Evolutionary conservation across 768 basidiomycete species (phyloP).

Genomic region (Boletus rubropictus): DNA sequence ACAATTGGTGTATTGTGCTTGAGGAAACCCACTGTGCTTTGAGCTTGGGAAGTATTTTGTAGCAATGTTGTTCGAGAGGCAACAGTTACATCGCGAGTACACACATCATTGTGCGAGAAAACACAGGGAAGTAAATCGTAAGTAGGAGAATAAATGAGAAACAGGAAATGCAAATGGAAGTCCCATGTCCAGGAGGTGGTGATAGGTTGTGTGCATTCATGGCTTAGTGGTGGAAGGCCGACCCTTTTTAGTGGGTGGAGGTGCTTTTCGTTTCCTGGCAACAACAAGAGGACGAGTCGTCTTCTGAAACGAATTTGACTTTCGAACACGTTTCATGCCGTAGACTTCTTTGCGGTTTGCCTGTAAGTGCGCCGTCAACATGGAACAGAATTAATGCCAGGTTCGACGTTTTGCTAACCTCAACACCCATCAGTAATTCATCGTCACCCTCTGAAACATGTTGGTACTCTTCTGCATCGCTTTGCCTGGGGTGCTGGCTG

Average conservation of each 20-base stretch:
- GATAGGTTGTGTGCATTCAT: slow-evolving; percentile 3
- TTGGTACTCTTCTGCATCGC: slow-evolving; percentile 10
- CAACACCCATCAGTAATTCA: slow-evolving; percentile 56
- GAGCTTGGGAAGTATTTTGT: not conserved
- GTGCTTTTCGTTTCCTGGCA: slow-evolving; percentile 22
- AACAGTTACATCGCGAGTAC: slow-evolving; percentile 7
- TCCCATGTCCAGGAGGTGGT: not conserved
- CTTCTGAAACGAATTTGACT: slow-evolving; percentile 4
- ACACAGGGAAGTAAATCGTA: not conserved
- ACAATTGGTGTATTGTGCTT: not conserved
- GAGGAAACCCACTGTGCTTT: not conserved
- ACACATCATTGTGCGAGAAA: slow-evolving; percentile 1
- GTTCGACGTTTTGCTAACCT: slow-evolving; percentile 34
- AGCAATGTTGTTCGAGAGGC: not conserved
- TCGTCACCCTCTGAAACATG: slow-evolving; percentile 45
- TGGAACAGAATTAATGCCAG: not conserved
- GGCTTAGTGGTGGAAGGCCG: slow-evolving; percentile 3
- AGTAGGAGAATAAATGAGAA: slow-evolving; percentile 12
- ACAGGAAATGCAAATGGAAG: not conserved
- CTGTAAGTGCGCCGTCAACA: slow-evolving; percentile 23
- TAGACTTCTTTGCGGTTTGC: slow-evolving; percentile 37
- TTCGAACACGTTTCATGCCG: slow-evolving; percentile 25
- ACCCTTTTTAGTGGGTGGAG: slow-evolving; percentile 8
- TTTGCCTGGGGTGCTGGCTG: slow-evolving; percentile 8
- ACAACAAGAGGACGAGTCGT: not conserved